A percentile compares a stretch with the other conserved stretches of the same genome.
These are phyloP conservation scores for Chlamydomonas sp. DNA, from an alignment of 139 green algal species.

Conservation along the genomic window DNA sequence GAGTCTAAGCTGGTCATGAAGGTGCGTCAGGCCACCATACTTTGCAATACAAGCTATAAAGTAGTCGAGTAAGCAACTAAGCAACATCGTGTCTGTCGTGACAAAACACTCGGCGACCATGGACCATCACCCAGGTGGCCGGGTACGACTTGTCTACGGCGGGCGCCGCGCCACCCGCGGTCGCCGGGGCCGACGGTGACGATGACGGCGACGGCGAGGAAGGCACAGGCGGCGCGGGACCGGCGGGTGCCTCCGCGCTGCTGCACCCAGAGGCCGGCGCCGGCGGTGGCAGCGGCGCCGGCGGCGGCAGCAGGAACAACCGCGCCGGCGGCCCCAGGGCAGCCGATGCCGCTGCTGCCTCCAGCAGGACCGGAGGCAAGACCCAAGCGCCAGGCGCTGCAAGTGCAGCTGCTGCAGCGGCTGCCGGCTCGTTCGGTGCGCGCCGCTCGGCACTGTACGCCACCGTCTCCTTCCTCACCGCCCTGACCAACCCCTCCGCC, in stretches of 20 bases:
- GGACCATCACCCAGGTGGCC: constrained; percentile 2
- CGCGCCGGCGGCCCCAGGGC: neutral
- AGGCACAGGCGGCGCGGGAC: no score
- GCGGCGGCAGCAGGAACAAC: no score
- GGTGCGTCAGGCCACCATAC: constrained; percentile 51
- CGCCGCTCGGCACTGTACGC: constrained; percentile 65
- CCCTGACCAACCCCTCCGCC: constrained; percentile 82
- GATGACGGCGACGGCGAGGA: no score
- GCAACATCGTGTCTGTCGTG: neutral
- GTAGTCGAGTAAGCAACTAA: neutral
- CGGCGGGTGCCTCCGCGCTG: no score
- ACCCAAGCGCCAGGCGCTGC: neutral
- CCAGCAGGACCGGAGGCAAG: neutral
- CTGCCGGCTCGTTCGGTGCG: neutral
- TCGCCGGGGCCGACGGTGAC: no score
- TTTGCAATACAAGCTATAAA: no score
- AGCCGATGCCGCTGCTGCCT: no score
- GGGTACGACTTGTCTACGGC: constrained; percentile 12
- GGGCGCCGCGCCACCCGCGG: neutral
- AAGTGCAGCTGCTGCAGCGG: neutral
- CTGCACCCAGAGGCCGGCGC: no score
- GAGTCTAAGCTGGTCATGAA: constrained; percentile 90
- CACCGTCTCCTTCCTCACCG: constrained; percentile 75
- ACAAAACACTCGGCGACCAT: neutral
- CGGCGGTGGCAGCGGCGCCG: no score